Evolutionary conservation across 768 basidiomycete genomes (phyloP), one percentile per base, ranked within the genome.

Genomic region (Exsudoporus frostii): DNA sequence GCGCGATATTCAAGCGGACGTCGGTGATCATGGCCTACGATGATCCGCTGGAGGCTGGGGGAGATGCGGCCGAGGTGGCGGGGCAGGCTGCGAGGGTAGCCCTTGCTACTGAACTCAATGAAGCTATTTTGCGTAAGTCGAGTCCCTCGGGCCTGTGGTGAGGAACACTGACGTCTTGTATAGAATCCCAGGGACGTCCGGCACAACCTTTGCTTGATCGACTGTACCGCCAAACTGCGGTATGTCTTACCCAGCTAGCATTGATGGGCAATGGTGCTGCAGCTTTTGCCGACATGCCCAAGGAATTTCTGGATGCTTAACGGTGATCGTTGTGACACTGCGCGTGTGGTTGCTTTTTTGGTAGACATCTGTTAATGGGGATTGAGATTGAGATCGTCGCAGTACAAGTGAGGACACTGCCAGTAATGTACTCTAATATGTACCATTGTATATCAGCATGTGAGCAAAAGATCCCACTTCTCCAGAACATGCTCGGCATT

Each of bases 1-100:
- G 82, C 50, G 74, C 77, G 14, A 74, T 88, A 44, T 83, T 90
- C 66, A 84, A 83, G 63, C 80, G 83, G 50, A 88, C 91, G 9
- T 88, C 90, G 56, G 82, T 85, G 25, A 83, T 93, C 51, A 80
- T 93, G 53, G 89, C 90, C 34, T 93, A 84, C 65, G 81, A 85
- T 39, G 84, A 90, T 65, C 90, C 90, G 20, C 68, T 82, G 54
- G 80, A 79, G 51, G 85, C 80, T 7, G 83, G 82, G 5, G 86
- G 86, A 13, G 77, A 82, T 30, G 80, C 83, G 15, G 80, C 84
- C 19, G 82, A 82, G 56, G 78, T 90, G 20, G 88, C 82, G 9
- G 84, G 90, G 37, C 79, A 84, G 54, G 81, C 79, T 39, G 83
- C 88, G 29, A 76, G 88, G 54, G 74, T 81, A 48, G 68, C 76